Conservation (phyloP, 2,329 filamentous ascomycete genomes). For the Penicillium sp. region DNA sequence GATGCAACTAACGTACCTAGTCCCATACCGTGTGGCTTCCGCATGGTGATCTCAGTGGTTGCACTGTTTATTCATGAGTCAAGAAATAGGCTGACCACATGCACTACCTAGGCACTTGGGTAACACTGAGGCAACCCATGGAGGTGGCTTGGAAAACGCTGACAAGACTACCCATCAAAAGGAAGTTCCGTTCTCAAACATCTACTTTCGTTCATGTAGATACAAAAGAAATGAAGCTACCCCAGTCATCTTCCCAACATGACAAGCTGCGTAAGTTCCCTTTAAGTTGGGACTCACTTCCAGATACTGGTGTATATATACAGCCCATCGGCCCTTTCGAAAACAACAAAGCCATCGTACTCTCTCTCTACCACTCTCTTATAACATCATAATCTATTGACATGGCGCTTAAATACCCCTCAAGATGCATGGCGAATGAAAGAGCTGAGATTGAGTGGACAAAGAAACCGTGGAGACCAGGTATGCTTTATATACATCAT, state of each 20-base stretch:
- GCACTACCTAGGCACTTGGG: too few species aligned
- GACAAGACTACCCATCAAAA: background rate
- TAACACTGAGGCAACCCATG: background rate
- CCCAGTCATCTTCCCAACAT: background rate
- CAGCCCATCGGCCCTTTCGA: too few species aligned
- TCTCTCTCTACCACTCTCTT: background rate
- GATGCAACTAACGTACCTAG: background rate
- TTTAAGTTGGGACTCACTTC: background rate
- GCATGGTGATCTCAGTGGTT: background rate
- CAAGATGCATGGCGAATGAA: background rate
- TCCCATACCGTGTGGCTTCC: background rate
- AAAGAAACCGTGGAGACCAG: background rate
- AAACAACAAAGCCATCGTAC: background rate
- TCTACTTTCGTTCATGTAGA: background rate
- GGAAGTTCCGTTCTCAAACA: fast-evolving
- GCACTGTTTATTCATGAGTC: background rate
- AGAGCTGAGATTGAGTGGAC: background rate
- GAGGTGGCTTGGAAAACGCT: background rate
- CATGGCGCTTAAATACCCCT: background rate
- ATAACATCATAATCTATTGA: background rate
- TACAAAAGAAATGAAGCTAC: background rate
- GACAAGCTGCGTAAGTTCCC: background rate
- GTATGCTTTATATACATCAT: background rate
- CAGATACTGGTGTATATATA: background rate
- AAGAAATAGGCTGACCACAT: too few species aligned